Base-by-base conservation (phyloP, 257 asterid species). In the Solanum stenotomum region DNA sequence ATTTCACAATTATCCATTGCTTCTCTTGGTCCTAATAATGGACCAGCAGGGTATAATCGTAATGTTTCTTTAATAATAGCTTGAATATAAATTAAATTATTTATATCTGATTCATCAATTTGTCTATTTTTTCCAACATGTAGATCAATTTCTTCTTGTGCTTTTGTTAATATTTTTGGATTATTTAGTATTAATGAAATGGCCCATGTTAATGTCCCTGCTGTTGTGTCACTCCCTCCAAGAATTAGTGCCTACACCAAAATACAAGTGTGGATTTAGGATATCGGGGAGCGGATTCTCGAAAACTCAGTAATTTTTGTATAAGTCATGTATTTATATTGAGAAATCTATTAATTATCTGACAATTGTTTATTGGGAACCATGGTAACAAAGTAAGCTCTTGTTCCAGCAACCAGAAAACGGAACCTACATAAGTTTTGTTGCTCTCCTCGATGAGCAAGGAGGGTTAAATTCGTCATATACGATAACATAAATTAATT, bases 51-150 rank as follows among this genome's bases (percentile, higher is more conserved):
- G 25, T 92, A 89, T 1, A 94, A 63, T 5, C 96, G 89, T 22
- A 93, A 27, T 3, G 95, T 89, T 90, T 94, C 98, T 83, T 94
- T 94, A 35, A 94, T 56, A 12, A 93, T 77, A 34, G 95, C 94
- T 84, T 94, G 90, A 52, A 93, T 87, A 86, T 94, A 94, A 33
- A 31, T 70, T 35, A 93, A 65, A 1, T 88, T 91, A 5, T 89
- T 63, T 4, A 93, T 89, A 33, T 94, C 96, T 15, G 94, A 83
- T 89, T 87, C 93, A 6, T 74, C 29, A 3, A 94, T 89, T 12
- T 35, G 88, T 59, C 95, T 91, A 5, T 87, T 86, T 46, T 90
- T 91, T 5, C 96, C 94, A 2, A 93, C 67, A 2, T 90, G 92
- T 5, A 2, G 13, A 85, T 93, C 95, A 5, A 95, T 37, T 44